Evolutionary conservation across 176 grass and related monocot species (phyloP).

Genomic region (Typha latifolia): DNA sequence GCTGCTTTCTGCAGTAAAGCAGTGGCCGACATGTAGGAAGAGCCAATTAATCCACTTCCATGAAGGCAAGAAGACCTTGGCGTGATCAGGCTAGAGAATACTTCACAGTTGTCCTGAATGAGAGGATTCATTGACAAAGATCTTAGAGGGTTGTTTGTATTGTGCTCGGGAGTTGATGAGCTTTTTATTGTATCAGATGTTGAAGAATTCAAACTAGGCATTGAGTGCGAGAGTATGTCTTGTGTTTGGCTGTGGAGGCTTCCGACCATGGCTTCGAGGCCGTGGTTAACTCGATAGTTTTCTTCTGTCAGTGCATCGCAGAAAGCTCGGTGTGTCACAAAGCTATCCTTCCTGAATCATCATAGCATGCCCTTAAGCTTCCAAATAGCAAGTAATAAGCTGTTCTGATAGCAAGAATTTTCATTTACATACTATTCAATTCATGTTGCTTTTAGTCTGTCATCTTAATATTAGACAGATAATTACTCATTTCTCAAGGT

Average conservation of each 20-base stretch:
- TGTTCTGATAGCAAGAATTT: too few relatives aligned
- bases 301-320: constrained; percentile 54
- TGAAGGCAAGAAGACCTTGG: constrained; percentile 27
- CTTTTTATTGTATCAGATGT: constrained; percentile 34
- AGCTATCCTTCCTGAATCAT: constrained; percentile 50
- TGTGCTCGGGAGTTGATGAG: constrained; percentile 31
- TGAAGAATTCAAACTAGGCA: constrained; percentile 29
- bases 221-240: constrained; percentile 32
- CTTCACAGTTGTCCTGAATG: constrained; percentile 32
- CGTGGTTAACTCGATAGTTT: constrained; percentile 33
- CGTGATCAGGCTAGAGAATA: constrained; percentile 37
- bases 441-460: too few relatives aligned
- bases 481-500: too few relatives aligned
- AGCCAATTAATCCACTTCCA: constrained; percentile 27
- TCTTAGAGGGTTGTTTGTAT: constrained; percentile 31
- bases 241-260: constrained; percentile 39
- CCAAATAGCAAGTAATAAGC: not conserved
- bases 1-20: constrained; percentile 62
- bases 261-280: constrained; percentile 45
- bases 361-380: not conserved
- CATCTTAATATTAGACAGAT: too few relatives aligned
- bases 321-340: constrained; percentile 59
- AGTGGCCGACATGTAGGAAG: constrained; percentile 54
- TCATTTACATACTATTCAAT: too few relatives aligned
- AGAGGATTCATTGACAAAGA: constrained; percentile 43